Evolutionary conservation across 192 early-diverging fungal genomes (phyloP).

Genomic region (Chytriomyces sp.): DNA sequence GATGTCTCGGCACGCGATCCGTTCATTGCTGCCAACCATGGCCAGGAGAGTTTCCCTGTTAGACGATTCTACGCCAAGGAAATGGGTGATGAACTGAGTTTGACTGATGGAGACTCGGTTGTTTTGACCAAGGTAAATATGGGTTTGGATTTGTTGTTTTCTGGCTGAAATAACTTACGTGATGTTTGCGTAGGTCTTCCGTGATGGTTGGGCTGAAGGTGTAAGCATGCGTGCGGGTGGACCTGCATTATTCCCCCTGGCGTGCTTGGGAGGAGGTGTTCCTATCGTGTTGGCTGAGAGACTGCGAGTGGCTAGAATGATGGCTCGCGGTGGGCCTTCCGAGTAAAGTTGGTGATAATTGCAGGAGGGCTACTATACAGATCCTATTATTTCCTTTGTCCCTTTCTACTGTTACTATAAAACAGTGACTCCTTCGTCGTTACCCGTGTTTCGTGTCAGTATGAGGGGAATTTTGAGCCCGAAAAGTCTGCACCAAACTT

Average conservation of each 20-base stretch:
- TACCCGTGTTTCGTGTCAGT: no score
- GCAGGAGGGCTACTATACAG: no score
- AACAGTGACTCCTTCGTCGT: no score
- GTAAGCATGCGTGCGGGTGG: slow-evolving; percentile 43
- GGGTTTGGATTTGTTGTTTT: no score
- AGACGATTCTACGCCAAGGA: slow-evolving; percentile 32
- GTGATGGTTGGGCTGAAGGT: slow-evolving; percentile 47
- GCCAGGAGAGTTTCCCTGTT: slow-evolving; percentile 41
- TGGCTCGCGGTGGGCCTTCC: slow-evolving; percentile 12
- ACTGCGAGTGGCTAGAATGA: slow-evolving; percentile 16
- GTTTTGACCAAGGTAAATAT: slow-evolving; percentile 34
- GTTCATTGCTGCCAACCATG: slow-evolving; percentile 36
- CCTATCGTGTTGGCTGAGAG: slow-evolving; percentile 38
- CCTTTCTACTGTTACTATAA: no score
- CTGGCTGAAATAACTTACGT: slow-evolving; percentile 26
- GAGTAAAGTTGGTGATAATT: neutral
- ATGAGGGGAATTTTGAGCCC: no score
- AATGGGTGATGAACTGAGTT: slow-evolving; percentile 39
- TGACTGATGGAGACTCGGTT: slow-evolving; percentile 38
- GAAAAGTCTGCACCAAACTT: no score
- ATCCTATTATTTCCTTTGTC: no score
- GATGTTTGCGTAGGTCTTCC: slow-evolving; percentile 30
- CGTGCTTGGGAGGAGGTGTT: slow-evolving; percentile 44
- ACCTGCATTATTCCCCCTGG: slow-evolving; percentile 44
- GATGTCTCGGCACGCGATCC: slow-evolving; percentile 23